Conservation (phyloP, 768 basidiomycete species). For the Rhodotorula taiwanensis region DNA sequence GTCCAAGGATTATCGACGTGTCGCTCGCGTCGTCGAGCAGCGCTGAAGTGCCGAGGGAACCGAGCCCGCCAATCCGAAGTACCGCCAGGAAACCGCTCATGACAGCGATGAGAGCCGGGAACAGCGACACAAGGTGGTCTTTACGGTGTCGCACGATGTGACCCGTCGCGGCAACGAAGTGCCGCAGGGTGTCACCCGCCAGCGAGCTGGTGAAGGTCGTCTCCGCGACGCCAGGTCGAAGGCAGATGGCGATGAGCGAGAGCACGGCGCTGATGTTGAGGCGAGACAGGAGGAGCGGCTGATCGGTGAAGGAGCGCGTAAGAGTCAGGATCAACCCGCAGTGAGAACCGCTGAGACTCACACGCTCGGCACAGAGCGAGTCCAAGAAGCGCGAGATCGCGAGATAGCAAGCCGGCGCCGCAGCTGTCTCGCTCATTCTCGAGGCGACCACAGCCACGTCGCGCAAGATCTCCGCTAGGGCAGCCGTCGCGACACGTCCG, state of each 20-base stretch:
- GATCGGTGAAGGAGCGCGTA: not conserved
- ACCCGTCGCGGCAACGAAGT: constrained; percentile 19
- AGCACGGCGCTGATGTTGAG: constrained; percentile 31
- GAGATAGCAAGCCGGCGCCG: not conserved
- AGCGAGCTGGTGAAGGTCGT: not conserved
- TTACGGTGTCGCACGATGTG: constrained; percentile 36
- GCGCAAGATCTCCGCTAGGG: constrained; percentile 25
- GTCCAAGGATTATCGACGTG: constrained; percentile 3
- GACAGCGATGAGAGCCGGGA: constrained; percentile 31
- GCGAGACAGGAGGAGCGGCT: constrained; percentile 34
- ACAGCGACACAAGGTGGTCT: constrained; percentile 31
- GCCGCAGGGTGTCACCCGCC: not conserved
- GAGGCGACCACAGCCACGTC: constrained; percentile 14
- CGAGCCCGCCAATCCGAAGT: constrained; percentile 19
- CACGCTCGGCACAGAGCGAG: constrained; percentile 25
- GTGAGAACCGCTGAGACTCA: not conserved
- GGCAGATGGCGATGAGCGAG: constrained; percentile 19
- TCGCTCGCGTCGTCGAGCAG: constrained; percentile 8
- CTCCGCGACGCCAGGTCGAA: constrained; percentile 2
- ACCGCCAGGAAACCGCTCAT: constrained; percentile 19
- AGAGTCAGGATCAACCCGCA: not conserved
- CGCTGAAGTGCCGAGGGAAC: constrained; percentile 7
- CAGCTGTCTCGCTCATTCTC: not conserved
- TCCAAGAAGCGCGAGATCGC: constrained; percentile 25
- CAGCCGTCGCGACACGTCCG: constrained; percentile 8